A percentile compares a stretch with the other conserved stretches of the same genome.
Conservation (phyloP, 2,329 filamentous ascomycete genomes). For the Fusarium ramigenum region DNA sequence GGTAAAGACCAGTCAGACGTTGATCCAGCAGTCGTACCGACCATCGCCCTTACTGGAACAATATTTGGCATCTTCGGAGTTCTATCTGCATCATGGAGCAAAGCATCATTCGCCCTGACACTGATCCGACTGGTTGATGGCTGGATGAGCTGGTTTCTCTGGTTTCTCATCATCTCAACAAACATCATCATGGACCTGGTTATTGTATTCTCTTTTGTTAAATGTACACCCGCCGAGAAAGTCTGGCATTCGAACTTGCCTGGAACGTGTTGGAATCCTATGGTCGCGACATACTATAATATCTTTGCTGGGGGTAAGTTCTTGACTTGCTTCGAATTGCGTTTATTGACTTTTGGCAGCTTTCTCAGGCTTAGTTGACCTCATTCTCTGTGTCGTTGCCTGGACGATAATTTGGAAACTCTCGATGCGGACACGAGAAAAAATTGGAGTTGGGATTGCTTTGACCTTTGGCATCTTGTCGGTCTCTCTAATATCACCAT, state of each 20-base stretch:
- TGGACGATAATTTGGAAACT: conserved; percentile 9
- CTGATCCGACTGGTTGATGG: not conserved
- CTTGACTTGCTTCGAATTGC: fast-evolving
- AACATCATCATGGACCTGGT: not conserved
- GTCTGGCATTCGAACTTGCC: not conserved
- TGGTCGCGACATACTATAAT: conserved; percentile 3
- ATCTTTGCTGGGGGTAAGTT: not conserved
- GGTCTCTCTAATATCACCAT: fast-evolving
- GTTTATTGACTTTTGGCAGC: not conserved
- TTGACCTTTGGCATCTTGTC: conserved; percentile 4
- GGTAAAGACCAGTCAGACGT: not conserved
- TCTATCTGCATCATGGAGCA: not conserved
- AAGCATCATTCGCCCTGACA: not conserved
- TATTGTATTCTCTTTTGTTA: not conserved
- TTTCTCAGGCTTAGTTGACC: not conserved
- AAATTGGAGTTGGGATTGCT: not conserved
- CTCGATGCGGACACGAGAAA: not conserved
- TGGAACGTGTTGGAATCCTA: not conserved
- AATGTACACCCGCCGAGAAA: not conserved
- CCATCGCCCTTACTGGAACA: not conserved
- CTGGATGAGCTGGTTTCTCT: not conserved
- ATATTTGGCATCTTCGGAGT: not conserved
- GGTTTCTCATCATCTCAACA: not conserved
- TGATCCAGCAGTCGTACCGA: not conserved
- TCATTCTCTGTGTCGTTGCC: not conserved